Percentiles rank a stretch among this genome's conserved stretches.
These are phyloP conservation scores for Myxozyma geophila DNA, from an alignment of 805 yeast species.

Conservation along the genomic window DNA sequence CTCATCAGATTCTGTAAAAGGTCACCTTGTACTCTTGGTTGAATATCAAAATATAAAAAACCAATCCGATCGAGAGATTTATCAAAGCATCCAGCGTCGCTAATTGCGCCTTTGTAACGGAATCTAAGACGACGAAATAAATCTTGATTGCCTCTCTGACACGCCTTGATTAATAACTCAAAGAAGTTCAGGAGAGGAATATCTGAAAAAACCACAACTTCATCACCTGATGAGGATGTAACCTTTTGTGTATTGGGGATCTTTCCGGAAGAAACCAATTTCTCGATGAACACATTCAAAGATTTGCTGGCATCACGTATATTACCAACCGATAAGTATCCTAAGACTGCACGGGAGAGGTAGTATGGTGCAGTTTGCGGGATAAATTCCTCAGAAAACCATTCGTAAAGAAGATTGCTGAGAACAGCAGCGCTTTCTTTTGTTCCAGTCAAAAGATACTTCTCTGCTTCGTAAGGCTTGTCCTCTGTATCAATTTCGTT, in stretches of 20 bases:
- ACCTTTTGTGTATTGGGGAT: conserved; percentile 18
- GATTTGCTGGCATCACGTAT: conserved; percentile 60
- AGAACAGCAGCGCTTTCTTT: conserved; percentile 51
- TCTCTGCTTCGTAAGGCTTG: conserved; percentile 67
- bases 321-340: conserved; percentile 72
- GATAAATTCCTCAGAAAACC: conserved; percentile 49
- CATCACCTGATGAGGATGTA: conserved; percentile 39
- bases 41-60: conserved; percentile 62
- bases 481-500: conserved; percentile 31
- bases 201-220: conserved; percentile 47
- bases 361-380: conserved; percentile 44
- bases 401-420: conserved; percentile 56
- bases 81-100: conserved; percentile 47
- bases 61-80: conserved; percentile 63
- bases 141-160: conserved; percentile 58
- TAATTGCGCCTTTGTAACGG: conserved; percentile 51
- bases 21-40: conserved; percentile 57
- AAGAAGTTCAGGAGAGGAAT: conserved; percentile 65
- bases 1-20: conserved; percentile 78
- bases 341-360: conserved; percentile 66
- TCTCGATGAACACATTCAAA: conserved; percentile 46
- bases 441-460: conserved; percentile 71
- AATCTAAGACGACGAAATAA: conserved; percentile 58
- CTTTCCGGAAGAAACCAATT: conserved; percentile 41
- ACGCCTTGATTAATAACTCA: conserved; percentile 64